Evolutionary conservation across 2,329 filamentous ascomycete species (phyloP).

Genomic region (Furcasterigmium furcatum): DNA sequence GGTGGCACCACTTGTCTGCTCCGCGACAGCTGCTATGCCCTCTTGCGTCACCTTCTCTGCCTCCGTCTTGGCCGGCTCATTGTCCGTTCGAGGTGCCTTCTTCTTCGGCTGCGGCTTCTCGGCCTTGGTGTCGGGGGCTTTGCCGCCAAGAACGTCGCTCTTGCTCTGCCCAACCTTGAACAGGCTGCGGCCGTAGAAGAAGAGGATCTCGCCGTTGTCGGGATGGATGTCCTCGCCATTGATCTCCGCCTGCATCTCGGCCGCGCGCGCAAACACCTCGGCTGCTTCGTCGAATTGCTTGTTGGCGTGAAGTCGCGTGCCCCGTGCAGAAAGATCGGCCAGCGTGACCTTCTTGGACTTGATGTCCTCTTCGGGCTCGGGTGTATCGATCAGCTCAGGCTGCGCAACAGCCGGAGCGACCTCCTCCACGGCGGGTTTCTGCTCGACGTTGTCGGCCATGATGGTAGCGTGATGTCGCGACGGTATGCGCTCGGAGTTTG

Average conservation of each 20-base stretch:
- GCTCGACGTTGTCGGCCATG: conserved; percentile 25
- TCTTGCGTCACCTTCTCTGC: conserved; percentile 42
- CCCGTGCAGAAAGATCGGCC: conserved; percentile 75
- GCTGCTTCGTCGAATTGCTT: conserved; percentile 85
- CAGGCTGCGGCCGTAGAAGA: conserved; percentile 87
- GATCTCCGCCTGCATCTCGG: conserved; percentile 83
- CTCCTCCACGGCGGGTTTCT: conserved; percentile 16
- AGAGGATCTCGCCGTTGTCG: conserved; percentile 90
- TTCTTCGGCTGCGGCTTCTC: conserved; percentile 28
- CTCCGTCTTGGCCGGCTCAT: conserved; percentile 25
- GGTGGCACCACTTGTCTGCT: conserved; percentile 38
- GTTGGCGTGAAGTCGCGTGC: conserved; percentile 79
- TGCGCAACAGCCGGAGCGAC: conserved; percentile 12
- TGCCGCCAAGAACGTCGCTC: conserved; percentile 88
- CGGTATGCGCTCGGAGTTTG: not conserved
- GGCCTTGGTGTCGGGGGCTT: conserved; percentile 56
- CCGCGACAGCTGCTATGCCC: conserved; percentile 38
- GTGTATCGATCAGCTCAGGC: conserved; percentile 6
- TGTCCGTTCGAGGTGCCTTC: conserved; percentile 30
- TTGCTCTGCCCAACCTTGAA: conserved; percentile 94
- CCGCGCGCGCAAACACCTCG: conserved; percentile 84
- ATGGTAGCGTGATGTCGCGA: not conserved
- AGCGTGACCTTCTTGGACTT: conserved; percentile 62
- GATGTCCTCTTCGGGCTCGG: conserved; percentile 34
- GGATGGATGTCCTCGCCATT: conserved; percentile 83